Evolutionary conservation across 2,329 filamentous ascomycete species (phyloP), one percentile per base, ranked within the genome.

Genomic region (Aureobasidium sp.): DNA sequence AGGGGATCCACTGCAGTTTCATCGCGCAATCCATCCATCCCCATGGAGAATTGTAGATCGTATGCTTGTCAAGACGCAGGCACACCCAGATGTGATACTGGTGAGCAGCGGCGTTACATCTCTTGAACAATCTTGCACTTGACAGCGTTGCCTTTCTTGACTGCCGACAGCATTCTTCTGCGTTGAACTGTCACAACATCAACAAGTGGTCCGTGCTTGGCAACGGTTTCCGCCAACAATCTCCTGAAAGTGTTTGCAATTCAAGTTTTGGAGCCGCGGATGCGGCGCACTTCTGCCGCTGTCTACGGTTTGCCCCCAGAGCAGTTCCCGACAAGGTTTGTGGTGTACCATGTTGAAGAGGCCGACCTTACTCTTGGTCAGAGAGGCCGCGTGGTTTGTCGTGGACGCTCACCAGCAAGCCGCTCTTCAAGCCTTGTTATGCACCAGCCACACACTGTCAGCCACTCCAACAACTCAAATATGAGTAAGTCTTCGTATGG

Each of bases 1-100:
- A 56, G 52, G 53, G 52, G 53, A 58, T 47, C 54, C 42, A 48
- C 42, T 58, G 54, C 54, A 58, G 40, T 47, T 58, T 58, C 54
- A 58, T 58, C 54, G 53, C 54, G 54, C 54, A 58, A 39, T 58
- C 12, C 24, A 47, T 22, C 24, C 35, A 24, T 33, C 54, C 54
- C 54, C 54, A 58, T 48, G 54, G 54, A 57, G 53, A 37, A 48
- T 19, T 22, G 54, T n/a, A 58, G 54, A 58, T 58, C 54, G 29
- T 58, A 22, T 33, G 27, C 39, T 33, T 45, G 53, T 57, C 53
- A 35, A 58, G 15, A 24, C 22, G 42, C 42, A 58, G 15, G 42
- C 42, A 27, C 29, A 37, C 29, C 19, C 54, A 31, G 6, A 33
- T n/a, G n/a, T 27, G n/a, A 17, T 47, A 44, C 24, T 35, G 33